A percentile compares a stretch with the other conserved stretches of the same genome.
phyloP scores from a whole-genome alignment of 176 grass and related monocot genomes.

The Oryza longistaminata region DNA sequence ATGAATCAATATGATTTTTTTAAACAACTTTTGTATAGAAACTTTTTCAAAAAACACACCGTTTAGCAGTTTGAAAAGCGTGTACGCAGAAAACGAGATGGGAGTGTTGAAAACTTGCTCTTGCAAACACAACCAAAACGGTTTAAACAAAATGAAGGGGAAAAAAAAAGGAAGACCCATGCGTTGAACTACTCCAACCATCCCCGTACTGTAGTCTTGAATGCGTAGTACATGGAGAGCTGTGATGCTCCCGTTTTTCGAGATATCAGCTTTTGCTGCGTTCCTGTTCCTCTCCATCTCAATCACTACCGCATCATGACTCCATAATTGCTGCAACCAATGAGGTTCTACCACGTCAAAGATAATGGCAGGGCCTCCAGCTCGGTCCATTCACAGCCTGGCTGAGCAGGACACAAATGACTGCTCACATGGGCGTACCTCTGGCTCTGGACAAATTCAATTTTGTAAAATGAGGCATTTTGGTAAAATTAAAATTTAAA shows the following conservation, averaged over 20 bases:
- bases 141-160: no score
- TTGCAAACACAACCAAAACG: no score
- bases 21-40: no score
- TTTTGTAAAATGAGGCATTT: background rate
- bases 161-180: no score
- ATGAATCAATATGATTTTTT: no score
- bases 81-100: no score
- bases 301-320: conserved; percentile 54
- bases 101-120: no score
- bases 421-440: background rate
- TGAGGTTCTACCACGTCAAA: conserved; percentile 4
- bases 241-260: conserved; percentile 20
- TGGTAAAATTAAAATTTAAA: no score
- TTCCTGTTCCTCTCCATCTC: background rate
- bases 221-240: background rate
- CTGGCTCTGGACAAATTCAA: background rate
- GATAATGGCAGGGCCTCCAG: background rate
- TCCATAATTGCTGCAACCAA: conserved; percentile 43
- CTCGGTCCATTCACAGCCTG: background rate
- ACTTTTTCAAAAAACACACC: no score
- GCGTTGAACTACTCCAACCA: no score
- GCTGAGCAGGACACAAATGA: background rate
- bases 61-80: no score
- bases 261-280: conserved; percentile 30
- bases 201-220: background rate